A percentile compares a stretch with the other conserved stretches of the same genome.
Conservation (phyloP, 1,284 basidiomycete genomes). For the Tilletia horrida region DNA sequence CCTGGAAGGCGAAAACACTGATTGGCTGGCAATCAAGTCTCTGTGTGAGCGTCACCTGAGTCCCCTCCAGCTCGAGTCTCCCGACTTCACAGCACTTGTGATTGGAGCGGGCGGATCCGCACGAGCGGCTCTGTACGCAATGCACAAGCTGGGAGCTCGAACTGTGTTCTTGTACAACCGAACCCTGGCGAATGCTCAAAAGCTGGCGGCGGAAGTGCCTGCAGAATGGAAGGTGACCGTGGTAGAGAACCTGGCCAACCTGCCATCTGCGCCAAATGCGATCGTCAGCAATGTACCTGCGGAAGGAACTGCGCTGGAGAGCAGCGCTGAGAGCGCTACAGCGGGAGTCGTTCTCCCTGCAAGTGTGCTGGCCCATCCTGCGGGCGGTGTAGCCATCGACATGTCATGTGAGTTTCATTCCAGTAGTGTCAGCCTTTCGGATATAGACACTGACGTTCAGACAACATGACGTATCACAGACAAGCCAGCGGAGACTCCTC, state of each 20-base stretch:
- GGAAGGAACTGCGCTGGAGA: conserved; percentile 34
- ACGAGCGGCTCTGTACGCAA: conserved; percentile 50
- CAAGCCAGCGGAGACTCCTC: conserved; percentile 47
- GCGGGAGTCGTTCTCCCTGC: conserved; percentile 40
- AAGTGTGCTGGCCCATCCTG: conserved; percentile 30
- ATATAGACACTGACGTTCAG: too few relatives aligned
- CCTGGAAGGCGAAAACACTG: conserved; percentile 51
- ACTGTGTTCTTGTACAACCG: conserved; percentile 50
- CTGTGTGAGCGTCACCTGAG: conserved; percentile 29
- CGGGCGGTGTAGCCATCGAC: conserved; percentile 52
- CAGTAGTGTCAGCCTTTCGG: neutral
- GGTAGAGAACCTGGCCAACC: conserved; percentile 30
- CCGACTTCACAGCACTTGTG: conserved; percentile 40
- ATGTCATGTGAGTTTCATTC: conserved; percentile 43
- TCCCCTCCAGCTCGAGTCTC: conserved; percentile 28
- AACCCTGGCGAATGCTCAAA: conserved; percentile 43
- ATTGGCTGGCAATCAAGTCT: conserved; percentile 50
- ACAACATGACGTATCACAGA: conserved; percentile 24
- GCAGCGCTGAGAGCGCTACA: conserved; percentile 14
- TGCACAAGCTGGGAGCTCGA: conserved; percentile 45
- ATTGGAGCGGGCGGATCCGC: conserved; percentile 54
- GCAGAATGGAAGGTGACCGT: conserved; percentile 47
- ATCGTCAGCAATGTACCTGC: conserved; percentile 52
- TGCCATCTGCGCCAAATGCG: conserved; percentile 23
- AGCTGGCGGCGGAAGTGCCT: conserved; percentile 36